Evolutionary conservation across 331 rosid genomes (phyloP), one percentile per base, ranked within the genome.

Genomic region (Rosa hybrid): DNA sequence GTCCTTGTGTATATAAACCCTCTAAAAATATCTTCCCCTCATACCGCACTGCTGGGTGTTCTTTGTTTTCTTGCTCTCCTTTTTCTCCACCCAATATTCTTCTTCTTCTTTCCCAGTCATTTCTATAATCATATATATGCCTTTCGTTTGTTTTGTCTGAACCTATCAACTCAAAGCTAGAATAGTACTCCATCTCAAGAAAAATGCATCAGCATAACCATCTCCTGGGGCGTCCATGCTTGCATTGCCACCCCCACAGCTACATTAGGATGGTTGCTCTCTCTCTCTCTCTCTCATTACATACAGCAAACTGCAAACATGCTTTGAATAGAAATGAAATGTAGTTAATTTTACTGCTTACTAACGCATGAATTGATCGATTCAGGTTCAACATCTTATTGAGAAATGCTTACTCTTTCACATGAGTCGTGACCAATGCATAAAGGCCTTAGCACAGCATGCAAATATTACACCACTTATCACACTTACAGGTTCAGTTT

Each of bases 341-440:
- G 21, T 8, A 59, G 34, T 59, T 59, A n/a, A 12, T 0, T 59
- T 21, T 21, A 45, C 16, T 21, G 65, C 34, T 64, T 68, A 39
- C 8, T 39, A 46, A 50, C 85, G 92, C 90, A 82, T 85, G 68
- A 49, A 74, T 70, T 34, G 68, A 16, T 30, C 14, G 1, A 72
- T 82, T 72, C 89, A 95, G 99, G 97, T 95, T 81, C 99, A 93
- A 54, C 95, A 90, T 83, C 93, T 95, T 49, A 93, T 95, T 44
- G 99, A 95, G 89, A 91, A 92, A 81, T 95, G 98, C 84, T 75
- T 95, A 88, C 80, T 95, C 4, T 87, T 95, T 86, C 96, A 83
- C 78, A 89, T 93, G 99, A 90, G 88, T 56, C 88, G 81, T 72
- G 94, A 93, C 16, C 91, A 95, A 85, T 95, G 98, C 86, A 85